Evolutionary conservation across 495 filamentous ascomycete genomes (phyloP).

Genomic region (Aspergillus kassunensis): DNA sequence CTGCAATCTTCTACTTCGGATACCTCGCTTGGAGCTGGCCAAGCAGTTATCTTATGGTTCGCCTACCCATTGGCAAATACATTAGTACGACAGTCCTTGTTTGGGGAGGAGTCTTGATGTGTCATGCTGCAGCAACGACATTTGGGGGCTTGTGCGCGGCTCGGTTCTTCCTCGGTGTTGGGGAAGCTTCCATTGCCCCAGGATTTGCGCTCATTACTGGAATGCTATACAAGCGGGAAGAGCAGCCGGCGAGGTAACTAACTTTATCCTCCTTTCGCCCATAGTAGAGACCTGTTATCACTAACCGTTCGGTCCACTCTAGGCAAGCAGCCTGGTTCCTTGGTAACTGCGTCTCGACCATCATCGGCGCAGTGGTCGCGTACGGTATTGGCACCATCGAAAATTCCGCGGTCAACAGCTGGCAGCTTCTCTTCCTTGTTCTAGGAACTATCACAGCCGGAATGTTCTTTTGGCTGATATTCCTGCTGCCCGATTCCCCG

Average conservation of each 20-base stretch:
- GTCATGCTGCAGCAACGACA: slow-evolving; percentile 44
- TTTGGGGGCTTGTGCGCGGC: slow-evolving; percentile 47
- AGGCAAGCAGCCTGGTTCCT: slow-evolving; percentile 1
- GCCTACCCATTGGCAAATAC: slow-evolving; percentile 51
- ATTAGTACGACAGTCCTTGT: slow-evolving; percentile 28
- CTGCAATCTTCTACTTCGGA: slow-evolving; percentile 47
- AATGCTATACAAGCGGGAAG: slow-evolving; percentile 47
- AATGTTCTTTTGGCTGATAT: neutral
- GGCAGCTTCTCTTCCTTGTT: slow-evolving; percentile 1
- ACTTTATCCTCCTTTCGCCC: neutral
- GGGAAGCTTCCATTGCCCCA: slow-evolving; percentile 54
- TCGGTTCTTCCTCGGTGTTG: slow-evolving; percentile 51
- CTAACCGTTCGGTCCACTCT: neutral
- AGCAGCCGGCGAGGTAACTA: slow-evolving; percentile 1
- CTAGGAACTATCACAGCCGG: slow-evolving; percentile 1
- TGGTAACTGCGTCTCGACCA: neutral
- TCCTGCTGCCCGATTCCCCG: neutral
- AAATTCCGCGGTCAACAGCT: neutral
- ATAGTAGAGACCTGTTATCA: neutral
- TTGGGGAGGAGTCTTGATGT: slow-evolving; percentile 31
- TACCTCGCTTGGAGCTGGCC: slow-evolving; percentile 50
- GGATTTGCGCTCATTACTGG: slow-evolving; percentile 55
- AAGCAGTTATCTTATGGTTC: slow-evolving; percentile 47
- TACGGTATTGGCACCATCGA: slow-evolving; percentile 1
- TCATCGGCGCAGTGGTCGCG: slow-evolving; percentile 1